Base-by-base conservation (phyloP, 345 rosid species). In the Hypericum androsaemum region DNA sequence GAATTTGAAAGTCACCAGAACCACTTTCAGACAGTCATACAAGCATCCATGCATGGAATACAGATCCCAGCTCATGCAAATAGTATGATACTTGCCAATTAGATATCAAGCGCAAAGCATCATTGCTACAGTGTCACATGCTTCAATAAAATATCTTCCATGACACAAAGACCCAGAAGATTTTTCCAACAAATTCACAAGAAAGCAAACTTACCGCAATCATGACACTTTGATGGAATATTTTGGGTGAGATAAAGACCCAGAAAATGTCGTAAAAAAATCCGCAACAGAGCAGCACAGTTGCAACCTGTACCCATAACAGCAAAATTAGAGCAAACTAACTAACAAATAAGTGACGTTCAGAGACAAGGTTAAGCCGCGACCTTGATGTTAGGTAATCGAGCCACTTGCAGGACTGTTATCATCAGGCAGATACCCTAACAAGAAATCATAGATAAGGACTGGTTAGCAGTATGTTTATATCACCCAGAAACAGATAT, bases 391-490 rank as follows among this genome's bases (percentile, higher is more conserved):
- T 94, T 88, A 15, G 99, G 99, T 58, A 94, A 78, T 44, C 95
- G 79, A 69, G 90, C 95, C 62, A 88, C 80, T 77, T 94, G 99
- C 61, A 94, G 66, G 59, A 90, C 94, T 47, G 94, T 81, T 71
- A 94, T 94, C 97, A 88, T 94, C 87, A 94, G 77, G 75, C 94
- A 88, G 47, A 94, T 84, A 47, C 99, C 99, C 99, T 94, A 22
- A 22, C 32, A 64, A 58, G 14, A 56, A 14, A 62, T 48, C 41
- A 22, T 22, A 22, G 32, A 1, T 22, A 22, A 22, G 32, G 32
- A 22, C 32, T 22, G 32, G 32, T 22, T 4, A 4, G 32, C 32
- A 22, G 32, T 22, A 22, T 22, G 1, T 22, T 22, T 1, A 22
- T 22, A 22, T 22, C 32, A 22, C 2, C 32, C 32, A 22, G 32